Base-by-base conservation (phyloP, 179 eudicot species). In the Heliamphora pulchella region DNA sequence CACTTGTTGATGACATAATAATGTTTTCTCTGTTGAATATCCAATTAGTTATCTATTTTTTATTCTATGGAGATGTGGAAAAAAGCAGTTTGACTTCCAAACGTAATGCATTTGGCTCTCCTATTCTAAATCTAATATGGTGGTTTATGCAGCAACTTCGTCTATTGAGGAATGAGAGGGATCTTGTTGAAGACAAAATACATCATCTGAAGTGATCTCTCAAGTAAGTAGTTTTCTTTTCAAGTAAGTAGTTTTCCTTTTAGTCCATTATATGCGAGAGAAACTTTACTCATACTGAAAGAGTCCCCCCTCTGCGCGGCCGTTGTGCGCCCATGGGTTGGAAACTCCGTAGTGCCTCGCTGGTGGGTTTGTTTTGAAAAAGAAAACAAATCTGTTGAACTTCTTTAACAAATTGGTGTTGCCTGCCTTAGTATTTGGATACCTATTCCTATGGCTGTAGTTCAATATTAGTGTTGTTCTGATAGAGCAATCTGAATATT, bases 161-260 rank as follows among this genome's bases (percentile, higher is more conserved):
- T 77, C 84, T 81, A 62, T 82, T 96, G 85, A 90, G 99, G 85
- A 89, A 79, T 79, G 86, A 94, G 84, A 94, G 97, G 53, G 97
- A 94, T 81, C 84, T 80, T 62, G 89, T 94, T 79, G 99, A 96
- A 84, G 97, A 94, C 87, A 80, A 87, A 64, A 88, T 92, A 63
- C 98, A 96, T 82, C 99, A 88, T 83, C 78, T 89, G 82, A 87
- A 90, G 85, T 94, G 99, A 98, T 94, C 92, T 70, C 86, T 94
- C 51, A 90, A 89, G 99, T 94, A 87, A 88, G 91, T 82, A 47
- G 41, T 67, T 79, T 31, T 70, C 65, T 8, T 55, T 31, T 31
- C 31, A 31, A 31, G 31, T 31, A 53, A 51, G 48, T 61, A 8
- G 50, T 47, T 2, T 7, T 65, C 4, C 8, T 13, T 22, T 7